A percentile compares a stretch with the other conserved stretches of the same genome.
These are phyloP conservation scores for Marchantia paleacea DNA, from an alignment of 225 moss, liverwort and hornwort species.

Conservation along the genomic window DNA sequence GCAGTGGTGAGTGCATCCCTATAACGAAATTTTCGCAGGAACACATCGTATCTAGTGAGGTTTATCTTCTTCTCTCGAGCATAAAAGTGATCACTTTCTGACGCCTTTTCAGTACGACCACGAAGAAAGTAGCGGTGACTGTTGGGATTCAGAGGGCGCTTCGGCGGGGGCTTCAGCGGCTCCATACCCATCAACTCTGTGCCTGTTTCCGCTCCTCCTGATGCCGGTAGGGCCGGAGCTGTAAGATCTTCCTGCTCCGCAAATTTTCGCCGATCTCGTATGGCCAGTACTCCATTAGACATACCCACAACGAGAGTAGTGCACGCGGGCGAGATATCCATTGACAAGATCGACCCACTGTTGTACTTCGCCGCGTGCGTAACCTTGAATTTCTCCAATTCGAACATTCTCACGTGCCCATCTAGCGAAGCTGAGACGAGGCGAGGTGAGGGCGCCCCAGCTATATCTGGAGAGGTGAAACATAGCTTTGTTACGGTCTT, in stretches of 20 bases:
- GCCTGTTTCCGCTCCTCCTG: slow-evolving; percentile 31
- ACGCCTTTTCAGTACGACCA: slow-evolving; percentile 64
- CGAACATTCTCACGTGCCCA: slow-evolving; percentile 89
- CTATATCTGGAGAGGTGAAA: slow-evolving; percentile 45
- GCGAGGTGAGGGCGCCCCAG: slow-evolving; percentile 47
- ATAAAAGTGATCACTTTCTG: slow-evolving; percentile 66
- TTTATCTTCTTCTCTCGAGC: slow-evolving; percentile 38
- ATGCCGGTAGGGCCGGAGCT: not conserved
- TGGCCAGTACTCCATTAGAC: slow-evolving; percentile 65
- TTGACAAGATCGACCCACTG: slow-evolving; percentile 64
- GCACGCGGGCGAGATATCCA: slow-evolving; percentile 69
- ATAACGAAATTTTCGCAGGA: slow-evolving; percentile 72
- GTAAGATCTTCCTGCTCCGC: slow-evolving; percentile 25
- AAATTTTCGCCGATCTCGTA: slow-evolving; percentile 52
- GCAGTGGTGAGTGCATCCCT: slow-evolving; percentile 75
- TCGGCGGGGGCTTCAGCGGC: slow-evolving; percentile 20
- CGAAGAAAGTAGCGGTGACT: slow-evolving; percentile 80
- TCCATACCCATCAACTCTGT: slow-evolving; percentile 23
- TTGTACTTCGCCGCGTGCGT: slow-evolving; percentile 84
- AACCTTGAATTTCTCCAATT: slow-evolving; percentile 77
- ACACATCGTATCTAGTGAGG: slow-evolving; percentile 58
- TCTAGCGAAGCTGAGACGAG: slow-evolving; percentile 84
- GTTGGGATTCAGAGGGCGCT: slow-evolving; percentile 56
- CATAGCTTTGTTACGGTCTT: slow-evolving; percentile 87
- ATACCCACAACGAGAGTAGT: slow-evolving; percentile 77